Percentiles rank a stretch among this genome's conserved stretches.
Conservation (phyloP, 768 basidiomycete species). For the Suillus subluteus region DNA sequence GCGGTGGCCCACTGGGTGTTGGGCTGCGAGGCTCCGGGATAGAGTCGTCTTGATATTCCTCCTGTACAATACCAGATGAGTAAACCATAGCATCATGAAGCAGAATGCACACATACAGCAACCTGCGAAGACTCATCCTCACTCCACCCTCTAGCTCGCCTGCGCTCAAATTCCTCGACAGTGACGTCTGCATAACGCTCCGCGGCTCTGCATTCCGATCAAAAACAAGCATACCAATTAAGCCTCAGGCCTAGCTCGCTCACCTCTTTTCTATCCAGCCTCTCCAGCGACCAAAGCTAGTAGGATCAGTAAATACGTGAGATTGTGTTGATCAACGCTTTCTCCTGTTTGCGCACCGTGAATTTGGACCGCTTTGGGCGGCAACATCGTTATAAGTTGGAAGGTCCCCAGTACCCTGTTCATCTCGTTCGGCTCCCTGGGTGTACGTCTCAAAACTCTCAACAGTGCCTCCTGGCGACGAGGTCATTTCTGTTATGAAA, state of each 20-base stretch:
- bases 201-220: conserved; percentile 60
- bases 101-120: conserved; percentile 21
- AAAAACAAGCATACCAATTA: conserved; percentile 10
- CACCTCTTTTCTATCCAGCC: conserved; percentile 90
- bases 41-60: conserved; percentile 13
- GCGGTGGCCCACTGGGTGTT: conserved; percentile 29
- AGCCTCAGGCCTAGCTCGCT: conserved; percentile 11
- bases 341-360: conserved; percentile 54
- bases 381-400: conserved; percentile 85
- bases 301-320: conserved; percentile 33
- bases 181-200: conserved; percentile 75
- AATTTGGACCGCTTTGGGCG: conserved; percentile 77
- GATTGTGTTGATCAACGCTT: neutral
- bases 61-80: conserved; percentile 15
- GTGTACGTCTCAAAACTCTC: conserved; percentile 31
- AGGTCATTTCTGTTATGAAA: conserved; percentile 1
- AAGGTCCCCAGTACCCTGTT: conserved; percentile 53
- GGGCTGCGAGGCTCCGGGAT: conserved; percentile 14
- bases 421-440: conserved; percentile 45
- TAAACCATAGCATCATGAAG: conserved; percentile 2
- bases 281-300: conserved; percentile 83
- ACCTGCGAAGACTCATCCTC: conserved; percentile 35
- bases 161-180: conserved; percentile 56
- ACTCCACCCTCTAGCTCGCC: conserved; percentile 75
- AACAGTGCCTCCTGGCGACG: conserved; percentile 16